Conservation (phyloP, 305 asterid species). For the Fraxinus paxiana region DNA sequence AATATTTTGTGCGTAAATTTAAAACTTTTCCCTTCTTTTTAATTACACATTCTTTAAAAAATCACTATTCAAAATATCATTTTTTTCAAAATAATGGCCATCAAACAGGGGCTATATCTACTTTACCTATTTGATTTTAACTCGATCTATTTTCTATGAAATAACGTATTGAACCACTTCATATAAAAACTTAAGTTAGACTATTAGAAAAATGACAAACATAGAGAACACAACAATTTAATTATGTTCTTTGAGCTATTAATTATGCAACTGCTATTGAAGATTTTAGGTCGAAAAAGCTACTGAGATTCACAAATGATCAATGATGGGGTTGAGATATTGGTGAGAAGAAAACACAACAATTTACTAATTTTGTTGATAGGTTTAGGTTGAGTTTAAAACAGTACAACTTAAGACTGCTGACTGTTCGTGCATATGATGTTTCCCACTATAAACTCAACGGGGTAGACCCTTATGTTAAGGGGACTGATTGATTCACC, state of each 20-base stretch:
- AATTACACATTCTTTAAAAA: no score
- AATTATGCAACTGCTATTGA: no score
- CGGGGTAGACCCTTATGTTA: not conserved
- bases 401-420: not conserved
- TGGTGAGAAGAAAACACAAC: not conserved
- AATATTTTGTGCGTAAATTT: no score
- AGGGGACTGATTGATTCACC: not conserved
- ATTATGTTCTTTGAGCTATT: no score
- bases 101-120: no score
- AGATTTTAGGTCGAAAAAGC: no score
- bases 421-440: not conserved
- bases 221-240: not conserved
- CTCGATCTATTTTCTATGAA: not conserved
- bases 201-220: not conserved
- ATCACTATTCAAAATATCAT: no score
- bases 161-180: not conserved
- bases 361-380: not conserved
- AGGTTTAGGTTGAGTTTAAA: conserved; percentile 11
- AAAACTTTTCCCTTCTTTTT: no score
- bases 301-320: not conserved
- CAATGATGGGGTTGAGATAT: not conserved
- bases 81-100: no score
- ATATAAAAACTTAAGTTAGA: not conserved
- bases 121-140: not conserved
- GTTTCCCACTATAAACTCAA: conserved; percentile 1